These are phyloP conservation scores for Medicago arabica DNA, from an alignment of 306 rosid species.

Conservation along the genomic window DNA sequence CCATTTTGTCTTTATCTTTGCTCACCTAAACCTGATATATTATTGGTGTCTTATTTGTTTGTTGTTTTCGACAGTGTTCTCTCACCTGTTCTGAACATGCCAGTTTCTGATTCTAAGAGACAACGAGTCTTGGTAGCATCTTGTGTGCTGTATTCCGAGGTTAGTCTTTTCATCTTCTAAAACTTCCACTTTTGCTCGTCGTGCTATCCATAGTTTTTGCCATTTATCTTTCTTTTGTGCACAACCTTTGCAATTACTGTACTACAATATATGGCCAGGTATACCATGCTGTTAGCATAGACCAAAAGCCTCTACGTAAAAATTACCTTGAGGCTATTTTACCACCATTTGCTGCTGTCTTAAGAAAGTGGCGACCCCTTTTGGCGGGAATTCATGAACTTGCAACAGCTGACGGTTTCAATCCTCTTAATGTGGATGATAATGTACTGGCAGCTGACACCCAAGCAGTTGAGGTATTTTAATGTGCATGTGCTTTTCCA, in stretches of 20 bases:
- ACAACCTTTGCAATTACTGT: conserved; percentile 38
- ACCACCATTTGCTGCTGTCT: conserved; percentile 89
- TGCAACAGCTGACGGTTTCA: conserved; percentile 83
- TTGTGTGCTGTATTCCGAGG: conserved; percentile 95
- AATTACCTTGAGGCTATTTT: conserved; percentile 85
- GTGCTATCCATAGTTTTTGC: background rate
- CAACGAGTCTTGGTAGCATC: conserved; percentile 96
- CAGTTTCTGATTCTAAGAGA: conserved; percentile 90
- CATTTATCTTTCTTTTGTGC: conserved; percentile 31
- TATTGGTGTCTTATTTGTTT: conserved; percentile 38
- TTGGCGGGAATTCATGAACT: conserved; percentile 97
- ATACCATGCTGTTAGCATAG: conserved; percentile 83
- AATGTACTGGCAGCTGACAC: conserved; percentile 74
- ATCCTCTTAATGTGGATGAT: conserved; percentile 84
- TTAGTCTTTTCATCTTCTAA: conserved; percentile 49
- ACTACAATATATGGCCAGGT: conserved; percentile 61
- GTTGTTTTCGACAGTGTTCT: conserved; percentile 74
- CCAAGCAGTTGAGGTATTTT: conserved; percentile 77
- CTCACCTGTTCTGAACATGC: conserved; percentile 97
- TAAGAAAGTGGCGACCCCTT: conserved; percentile 96
- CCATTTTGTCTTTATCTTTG: conserved; percentile 2
- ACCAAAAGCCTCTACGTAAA: conserved; percentile 82
- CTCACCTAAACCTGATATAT: conserved; percentile 5
- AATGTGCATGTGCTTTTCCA: conserved; percentile 4
- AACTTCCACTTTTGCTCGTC: background rate